phyloP scores from a whole-genome alignment of 305 asterid genomes.

The Stenogyne calaminthoides region DNA sequence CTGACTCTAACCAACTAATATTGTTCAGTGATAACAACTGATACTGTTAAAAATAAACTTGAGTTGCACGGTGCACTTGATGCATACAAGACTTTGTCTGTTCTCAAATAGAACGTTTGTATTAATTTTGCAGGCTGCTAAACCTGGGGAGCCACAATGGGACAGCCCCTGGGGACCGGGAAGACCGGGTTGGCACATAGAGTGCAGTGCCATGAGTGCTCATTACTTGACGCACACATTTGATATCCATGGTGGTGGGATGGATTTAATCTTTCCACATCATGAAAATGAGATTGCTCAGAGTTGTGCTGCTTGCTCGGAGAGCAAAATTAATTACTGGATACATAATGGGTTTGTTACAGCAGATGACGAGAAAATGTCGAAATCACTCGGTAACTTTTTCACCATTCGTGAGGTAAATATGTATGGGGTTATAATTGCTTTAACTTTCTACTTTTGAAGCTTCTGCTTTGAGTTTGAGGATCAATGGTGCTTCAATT shows the following conservation, averaged over 20 bases:
- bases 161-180: slow-evolving; percentile 95
- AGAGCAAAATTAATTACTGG: slow-evolving; percentile 78
- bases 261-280: slow-evolving; percentile 92
- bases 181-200: slow-evolving; percentile 96
- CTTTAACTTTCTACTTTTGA: background rate
- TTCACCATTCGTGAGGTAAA: slow-evolving; percentile 86
- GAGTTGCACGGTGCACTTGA: too few relatives aligned
- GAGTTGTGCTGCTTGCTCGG: slow-evolving; percentile 86
- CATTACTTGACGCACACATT: slow-evolving; percentile 71
- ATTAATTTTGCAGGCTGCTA: slow-evolving; percentile 62
- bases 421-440: background rate
- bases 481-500: background rate
- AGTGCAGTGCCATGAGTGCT: slow-evolving; percentile 97
- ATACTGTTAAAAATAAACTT: too few relatives aligned
- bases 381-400: slow-evolving; percentile 77
- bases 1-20: too few relatives aligned
- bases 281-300: slow-evolving; percentile 95
- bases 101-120: background rate
- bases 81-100: background rate
- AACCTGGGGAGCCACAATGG: slow-evolving; percentile 87
- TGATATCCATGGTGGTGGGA: slow-evolving; percentile 95
- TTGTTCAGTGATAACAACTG: too few relatives aligned
- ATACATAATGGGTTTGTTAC: slow-evolving; percentile 82
- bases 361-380: slow-evolving; percentile 83
- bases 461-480: slow-evolving; percentile 2